Evolutionary conservation across 306 rosid genomes (phyloP).

Genomic region (Citrullus amarus): DNA sequence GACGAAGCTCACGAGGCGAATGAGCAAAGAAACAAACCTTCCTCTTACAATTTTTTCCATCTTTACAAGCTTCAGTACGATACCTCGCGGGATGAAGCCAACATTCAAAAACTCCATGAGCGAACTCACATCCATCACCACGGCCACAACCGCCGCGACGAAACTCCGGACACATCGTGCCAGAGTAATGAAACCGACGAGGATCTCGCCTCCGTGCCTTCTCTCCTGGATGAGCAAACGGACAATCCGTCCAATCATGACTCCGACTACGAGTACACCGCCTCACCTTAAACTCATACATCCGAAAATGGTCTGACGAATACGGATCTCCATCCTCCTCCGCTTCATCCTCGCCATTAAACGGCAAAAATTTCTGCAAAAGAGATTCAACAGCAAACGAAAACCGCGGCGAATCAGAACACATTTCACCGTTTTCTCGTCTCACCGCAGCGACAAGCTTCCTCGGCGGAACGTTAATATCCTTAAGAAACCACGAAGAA

Average conservation of each 20-base stretch:
- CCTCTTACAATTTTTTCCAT: constrained; percentile 71
- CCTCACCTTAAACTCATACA: constrained; percentile 87
- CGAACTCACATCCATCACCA: constrained; percentile 66
- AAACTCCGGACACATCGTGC: constrained; percentile 55
- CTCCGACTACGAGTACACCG: constrained; percentile 81
- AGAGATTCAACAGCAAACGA: constrained; percentile 36
- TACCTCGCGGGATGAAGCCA: constrained; percentile 94
- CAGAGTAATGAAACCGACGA: constrained; percentile 54
- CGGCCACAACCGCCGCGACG: constrained; percentile 63
- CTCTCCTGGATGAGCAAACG: constrained; percentile 78
- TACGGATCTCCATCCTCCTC: constrained; percentile 43
- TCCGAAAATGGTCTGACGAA: constrained; percentile 69
- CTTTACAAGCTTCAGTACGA: constrained; percentile 86
- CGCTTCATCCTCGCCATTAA: constrained; percentile 26
- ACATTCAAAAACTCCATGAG: constrained; percentile 86
- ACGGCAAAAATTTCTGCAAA: constrained; percentile 47
- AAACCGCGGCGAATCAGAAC: constrained; percentile 24
- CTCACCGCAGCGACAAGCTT: constrained; percentile 34
- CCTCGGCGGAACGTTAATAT: constrained; percentile 54
- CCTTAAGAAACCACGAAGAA: constrained; percentile 13
- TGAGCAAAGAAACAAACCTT: constrained; percentile 93
- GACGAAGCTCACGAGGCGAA: constrained; percentile 55
- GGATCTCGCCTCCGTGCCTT: constrained; percentile 88
- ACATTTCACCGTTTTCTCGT: constrained; percentile 22
- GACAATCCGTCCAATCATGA: constrained; percentile 98